Conservation (phyloP, 345 rosid species). For the Alliaria petiolata region DNA sequence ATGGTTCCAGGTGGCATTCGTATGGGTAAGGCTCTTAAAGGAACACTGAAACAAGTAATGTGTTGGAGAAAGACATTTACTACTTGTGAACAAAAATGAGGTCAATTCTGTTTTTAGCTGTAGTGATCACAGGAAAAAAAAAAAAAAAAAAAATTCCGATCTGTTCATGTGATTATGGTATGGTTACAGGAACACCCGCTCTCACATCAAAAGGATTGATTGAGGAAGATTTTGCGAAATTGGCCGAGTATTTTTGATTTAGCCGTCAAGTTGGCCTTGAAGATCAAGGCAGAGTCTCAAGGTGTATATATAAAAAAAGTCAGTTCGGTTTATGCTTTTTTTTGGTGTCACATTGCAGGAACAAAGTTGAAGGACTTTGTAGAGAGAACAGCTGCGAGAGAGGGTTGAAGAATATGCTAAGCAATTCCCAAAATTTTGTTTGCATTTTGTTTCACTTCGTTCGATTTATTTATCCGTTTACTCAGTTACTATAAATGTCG, state of each 20-base stretch:
- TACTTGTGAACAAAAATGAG: background rate
- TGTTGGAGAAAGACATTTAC: background rate
- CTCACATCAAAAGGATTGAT: slow-evolving; percentile 91
- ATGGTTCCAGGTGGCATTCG: slow-evolving; percentile 98
- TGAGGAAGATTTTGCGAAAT: slow-evolving; percentile 85
- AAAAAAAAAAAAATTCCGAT: background rate
- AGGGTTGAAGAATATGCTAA: slow-evolving; percentile 79
- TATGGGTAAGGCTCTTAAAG: slow-evolving; percentile 57
- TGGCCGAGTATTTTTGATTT: slow-evolving; percentile 86
- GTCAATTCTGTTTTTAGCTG: background rate
- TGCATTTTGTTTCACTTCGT: too few species aligned
- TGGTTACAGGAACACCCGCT: slow-evolving; percentile 89
- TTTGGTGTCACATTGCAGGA: slow-evolving; percentile 40
- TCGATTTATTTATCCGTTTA: too few species aligned
- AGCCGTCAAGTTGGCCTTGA: slow-evolving; percentile 78
- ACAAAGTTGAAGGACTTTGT: slow-evolving; percentile 83
- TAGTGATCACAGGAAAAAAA: background rate
- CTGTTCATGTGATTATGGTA: too few species aligned
- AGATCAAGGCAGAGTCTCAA: slow-evolving; percentile 64
- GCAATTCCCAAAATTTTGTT: slow-evolving; percentile 79
- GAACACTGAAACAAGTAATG: background rate
- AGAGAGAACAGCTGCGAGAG: slow-evolving; percentile 59
- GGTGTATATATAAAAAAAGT: slow-evolving; percentile 41
- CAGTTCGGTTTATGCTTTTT: background rate
- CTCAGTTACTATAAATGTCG: too few species aligned